Conservation (phyloP, 805 yeast genomes). For the Tetrapisispora nanseiensis region DNA sequence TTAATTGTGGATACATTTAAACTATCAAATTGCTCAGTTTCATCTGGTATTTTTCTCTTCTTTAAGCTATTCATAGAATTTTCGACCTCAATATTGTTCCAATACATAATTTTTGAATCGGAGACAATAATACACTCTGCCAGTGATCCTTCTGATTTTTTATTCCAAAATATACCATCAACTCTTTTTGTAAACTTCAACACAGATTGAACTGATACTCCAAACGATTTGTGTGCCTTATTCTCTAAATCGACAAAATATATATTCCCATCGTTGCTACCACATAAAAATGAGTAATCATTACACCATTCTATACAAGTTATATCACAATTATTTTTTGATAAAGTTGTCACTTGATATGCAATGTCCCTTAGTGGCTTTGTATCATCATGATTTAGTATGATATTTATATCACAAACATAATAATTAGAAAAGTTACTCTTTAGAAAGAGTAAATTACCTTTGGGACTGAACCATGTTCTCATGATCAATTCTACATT, state of each 20-base stretch:
- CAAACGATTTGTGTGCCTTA: background rate
- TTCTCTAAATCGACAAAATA: constrained; percentile 6
- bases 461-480: constrained; percentile 20
- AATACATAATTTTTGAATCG: constrained; percentile 15
- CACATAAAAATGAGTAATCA: constrained; percentile 13
- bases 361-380: background rate
- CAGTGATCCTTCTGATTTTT: background rate
- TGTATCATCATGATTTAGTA: background rate
- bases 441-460: constrained; percentile 17
- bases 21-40: constrained; percentile 32
- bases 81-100: constrained; percentile 8
- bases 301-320: constrained; percentile 16
- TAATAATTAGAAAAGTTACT: constrained; percentile 27
- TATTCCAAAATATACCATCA: constrained; percentile 20
- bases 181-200: constrained; percentile 10
- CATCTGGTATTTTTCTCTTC: constrained; percentile 23
- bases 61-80: constrained; percentile 12
- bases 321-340: constrained; percentile 19
- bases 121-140: constrained; percentile 13
- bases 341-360: constrained; percentile 10
- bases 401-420: constrained; percentile 8
- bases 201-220: constrained; percentile 3
- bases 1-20: constrained; percentile 26
- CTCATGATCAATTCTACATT: constrained; percentile 15
- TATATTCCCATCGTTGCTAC: constrained; percentile 16